A percentile compares a stretch with the other conserved stretches of the same genome.
phyloP scores from a whole-genome alignment of 805 yeast species.

The Lipomyces yamanashiensis region DNA sequence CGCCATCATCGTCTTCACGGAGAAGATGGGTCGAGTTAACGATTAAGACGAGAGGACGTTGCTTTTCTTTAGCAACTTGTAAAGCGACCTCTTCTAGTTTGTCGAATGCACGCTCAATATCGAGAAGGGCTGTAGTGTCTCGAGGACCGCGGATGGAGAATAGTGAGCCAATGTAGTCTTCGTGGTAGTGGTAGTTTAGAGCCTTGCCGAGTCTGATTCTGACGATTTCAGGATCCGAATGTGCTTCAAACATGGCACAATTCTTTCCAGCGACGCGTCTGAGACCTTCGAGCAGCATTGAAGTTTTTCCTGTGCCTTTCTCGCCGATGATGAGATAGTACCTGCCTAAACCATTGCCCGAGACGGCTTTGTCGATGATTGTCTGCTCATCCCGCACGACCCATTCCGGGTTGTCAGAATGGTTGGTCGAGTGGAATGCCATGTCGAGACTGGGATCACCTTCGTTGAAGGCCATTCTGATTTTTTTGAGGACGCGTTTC shows the following conservation, averaged over 20 bases:
- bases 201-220: constrained; percentile 78
- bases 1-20: constrained; percentile 75
- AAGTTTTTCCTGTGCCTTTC: constrained; percentile 85
- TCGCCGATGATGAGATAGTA: constrained; percentile 78
- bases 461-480: constrained; percentile 65
- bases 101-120: constrained; percentile 80
- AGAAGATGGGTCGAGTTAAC: constrained; percentile 78
- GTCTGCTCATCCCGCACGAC: constrained; percentile 70
- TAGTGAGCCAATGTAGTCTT: constrained; percentile 81
- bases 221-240: constrained; percentile 82
- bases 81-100: constrained; percentile 76
- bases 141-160: constrained; percentile 84
- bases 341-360: constrained; percentile 68
- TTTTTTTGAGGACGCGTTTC: constrained; percentile 63
- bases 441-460: constrained; percentile 70
- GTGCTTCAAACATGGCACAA: constrained; percentile 78
- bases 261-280: constrained; percentile 63
- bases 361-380: constrained; percentile 64
- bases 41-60: constrained; percentile 66
- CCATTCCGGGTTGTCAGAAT: constrained; percentile 20
- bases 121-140: constrained; percentile 79
- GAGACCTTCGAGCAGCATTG: constrained; percentile 73
- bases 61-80: constrained; percentile 44
- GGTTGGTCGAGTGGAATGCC: constrained; percentile 51
- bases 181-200: constrained; percentile 70